These are phyloP conservation scores for Teunomyces funiuensis DNA, from an alignment of 805 yeast species.

Conservation along the genomic window DNA sequence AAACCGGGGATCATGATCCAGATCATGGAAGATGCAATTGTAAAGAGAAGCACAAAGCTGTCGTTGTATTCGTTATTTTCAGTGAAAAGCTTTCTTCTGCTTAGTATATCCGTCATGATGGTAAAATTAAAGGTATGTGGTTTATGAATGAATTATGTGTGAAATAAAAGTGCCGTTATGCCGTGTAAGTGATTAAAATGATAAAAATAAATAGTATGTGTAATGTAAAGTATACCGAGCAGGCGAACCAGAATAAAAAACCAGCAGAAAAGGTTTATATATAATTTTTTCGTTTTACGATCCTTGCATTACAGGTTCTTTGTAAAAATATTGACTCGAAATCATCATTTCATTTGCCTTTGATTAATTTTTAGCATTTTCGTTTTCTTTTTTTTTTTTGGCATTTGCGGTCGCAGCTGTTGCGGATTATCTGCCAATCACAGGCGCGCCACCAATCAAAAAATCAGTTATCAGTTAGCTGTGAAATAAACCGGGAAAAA, in stretches of 20 bases:
- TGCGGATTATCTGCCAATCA: slow-evolving; percentile 5
- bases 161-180: background rate
- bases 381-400: slow-evolving; percentile 1
- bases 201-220: background rate
- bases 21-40: slow-evolving; percentile 67
- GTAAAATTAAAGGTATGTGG: background rate
- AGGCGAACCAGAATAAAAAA: background rate
- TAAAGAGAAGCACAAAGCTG: slow-evolving; percentile 39
- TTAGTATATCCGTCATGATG: slow-evolving; percentile 16
- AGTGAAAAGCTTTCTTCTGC: slow-evolving; percentile 33
- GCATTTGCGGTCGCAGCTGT: slow-evolving; percentile 1
- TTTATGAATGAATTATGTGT: background rate
- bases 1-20: slow-evolving; percentile 94
- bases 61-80: slow-evolving; percentile 33
- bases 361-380: background rate
- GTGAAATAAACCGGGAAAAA: slow-evolving; percentile 1
- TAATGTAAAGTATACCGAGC: too few species aligned
- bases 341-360: slow-evolving; percentile 3
- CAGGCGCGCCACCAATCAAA: slow-evolving; percentile 1
- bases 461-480: slow-evolving; percentile 3
- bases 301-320: slow-evolving; percentile 1
- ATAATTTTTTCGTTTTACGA: background rate
- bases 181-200: background rate
- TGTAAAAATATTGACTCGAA: background rate
- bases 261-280: slow-evolving; percentile 1